phyloP scores from a whole-genome alignment of 2,329 filamentous ascomycete species.

The Penicillium griseofulvum region DNA sequence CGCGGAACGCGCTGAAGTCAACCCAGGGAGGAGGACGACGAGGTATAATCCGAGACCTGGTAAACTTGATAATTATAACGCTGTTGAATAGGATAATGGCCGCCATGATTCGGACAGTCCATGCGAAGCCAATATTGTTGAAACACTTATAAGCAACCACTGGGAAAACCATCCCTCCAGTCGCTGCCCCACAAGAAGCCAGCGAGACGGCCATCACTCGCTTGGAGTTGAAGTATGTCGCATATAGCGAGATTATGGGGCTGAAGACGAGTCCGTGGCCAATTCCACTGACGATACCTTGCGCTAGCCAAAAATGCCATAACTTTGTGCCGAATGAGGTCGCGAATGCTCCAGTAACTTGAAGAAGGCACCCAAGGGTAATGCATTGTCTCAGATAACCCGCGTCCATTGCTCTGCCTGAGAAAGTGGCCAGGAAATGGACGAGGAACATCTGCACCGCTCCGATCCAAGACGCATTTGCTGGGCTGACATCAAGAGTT shows the following conservation, averaged over 20 bases:
- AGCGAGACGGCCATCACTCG: constrained; percentile 39
- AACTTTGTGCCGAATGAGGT: constrained; percentile 46
- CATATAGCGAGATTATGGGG: constrained; percentile 38
- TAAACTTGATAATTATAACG: constrained; percentile 30
- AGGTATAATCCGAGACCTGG: constrained; percentile 44
- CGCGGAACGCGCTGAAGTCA: constrained; percentile 51
- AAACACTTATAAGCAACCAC: constrained; percentile 44
- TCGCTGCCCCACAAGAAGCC: constrained; percentile 37
- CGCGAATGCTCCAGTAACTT: constrained; percentile 46
- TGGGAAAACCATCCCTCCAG: constrained; percentile 46
- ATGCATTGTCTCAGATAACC: constrained; percentile 37
- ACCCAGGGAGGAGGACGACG: constrained; percentile 54
- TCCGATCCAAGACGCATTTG: constrained; percentile 49
- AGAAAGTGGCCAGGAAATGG: constrained; percentile 41
- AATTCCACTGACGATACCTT: constrained; percentile 44
- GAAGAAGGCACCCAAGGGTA: constrained; percentile 3
- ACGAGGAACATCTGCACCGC: constrained; percentile 48
- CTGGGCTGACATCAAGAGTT: constrained; percentile 31
- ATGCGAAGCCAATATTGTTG: constrained; percentile 45
- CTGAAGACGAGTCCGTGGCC: constrained; percentile 44
- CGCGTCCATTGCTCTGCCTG: constrained; percentile 42
- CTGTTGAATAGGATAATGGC: constrained; percentile 45
- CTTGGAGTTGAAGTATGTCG: constrained; percentile 43
- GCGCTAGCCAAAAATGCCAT: constrained; percentile 51
- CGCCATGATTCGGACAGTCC: constrained; percentile 49